Base-by-base conservation (phyloP, 2,329 filamentous ascomycete genomes). In the Curvularia hawaiiensis region DNA sequence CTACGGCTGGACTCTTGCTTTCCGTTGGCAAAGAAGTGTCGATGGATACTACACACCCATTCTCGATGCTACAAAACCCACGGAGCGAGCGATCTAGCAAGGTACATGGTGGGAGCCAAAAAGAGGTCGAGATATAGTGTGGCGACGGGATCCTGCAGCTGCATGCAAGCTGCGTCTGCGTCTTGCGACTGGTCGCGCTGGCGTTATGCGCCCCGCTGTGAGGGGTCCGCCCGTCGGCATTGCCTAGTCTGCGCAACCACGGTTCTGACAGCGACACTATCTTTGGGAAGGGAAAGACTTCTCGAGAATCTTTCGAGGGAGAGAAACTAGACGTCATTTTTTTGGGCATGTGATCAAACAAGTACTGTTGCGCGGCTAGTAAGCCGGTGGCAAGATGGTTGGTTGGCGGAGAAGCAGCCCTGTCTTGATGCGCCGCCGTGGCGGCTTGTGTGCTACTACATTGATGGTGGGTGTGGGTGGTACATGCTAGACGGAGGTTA, bases 111-210 rank as follows among this genome's bases (percentile, higher is more conserved):
- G 26, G 20, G 38, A 20, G 41, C 10, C 9, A 22, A 12, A 18
- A 30, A 28, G 47, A 12, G 16, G 53, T 51, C 39, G 30, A 39
- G 18, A 51, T 51, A 51, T 24, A 31, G 47, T 55, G 55, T 57
- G 45, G 55, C 54, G 43, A 53, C 52, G 46, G 46, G 30, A 44
- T 46, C 47, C 22, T 55, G 53, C 53, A 51, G 24, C 30, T 51
- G 53, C 53, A 40, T 2, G 30, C 30, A 24, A 26, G 9, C 24
- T 45, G 30, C 30, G 10, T 31, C 30, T 31, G 30, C 11, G 30
- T 31, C 30, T 31, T 31, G 30, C 30, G 30, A 31, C 30, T 31
- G 30, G 30, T 2, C 10, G 30, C 30, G 30, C 30, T 31, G 30
- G 30, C 30, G 30, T 30, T 31, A 31, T 31, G 30, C 30, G 30